These are phyloP conservation scores for Cyberlindnera xishuangbannaensis DNA, from an alignment of 805 yeast genomes.

Conservation along the genomic window DNA sequence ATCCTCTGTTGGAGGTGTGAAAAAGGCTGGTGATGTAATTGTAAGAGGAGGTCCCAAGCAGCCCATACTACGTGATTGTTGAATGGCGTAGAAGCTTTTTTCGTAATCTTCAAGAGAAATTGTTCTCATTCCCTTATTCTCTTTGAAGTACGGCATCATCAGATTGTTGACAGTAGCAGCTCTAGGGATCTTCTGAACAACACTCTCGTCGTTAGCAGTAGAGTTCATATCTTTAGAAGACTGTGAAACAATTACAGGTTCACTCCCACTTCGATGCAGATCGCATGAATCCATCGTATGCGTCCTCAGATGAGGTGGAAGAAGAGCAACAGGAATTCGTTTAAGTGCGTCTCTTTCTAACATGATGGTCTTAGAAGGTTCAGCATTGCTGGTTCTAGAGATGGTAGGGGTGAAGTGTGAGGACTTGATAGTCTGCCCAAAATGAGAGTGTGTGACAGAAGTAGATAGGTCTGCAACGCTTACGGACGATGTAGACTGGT, in stretches of 20 bases:
- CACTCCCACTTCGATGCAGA: conserved; percentile 2
- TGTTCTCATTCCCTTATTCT: conserved; percentile 13
- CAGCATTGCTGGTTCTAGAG: conserved; percentile 4
- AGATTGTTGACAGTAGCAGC: conserved; percentile 13
- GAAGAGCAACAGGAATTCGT: conserved; percentile 22
- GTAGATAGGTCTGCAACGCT: conserved; percentile 4
- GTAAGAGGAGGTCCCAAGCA: neutral
- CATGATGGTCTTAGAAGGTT: conserved; percentile 9
- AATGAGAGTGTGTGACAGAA: conserved; percentile 1
- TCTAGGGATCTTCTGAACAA: conserved; percentile 21
- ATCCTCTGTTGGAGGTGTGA: conserved; percentile 5
- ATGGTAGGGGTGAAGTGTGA: conserved; percentile 12
- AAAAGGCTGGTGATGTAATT: conserved; percentile 1
- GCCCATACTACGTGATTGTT: conserved; percentile 1
- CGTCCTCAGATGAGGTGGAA: conserved; percentile 25
- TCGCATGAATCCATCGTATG: conserved; percentile 8
- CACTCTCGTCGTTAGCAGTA: conserved; percentile 9
- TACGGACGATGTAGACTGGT: conserved; percentile 19
- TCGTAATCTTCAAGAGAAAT: conserved; percentile 22
- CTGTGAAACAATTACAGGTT: conserved; percentile 1
- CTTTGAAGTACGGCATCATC: conserved; percentile 13
- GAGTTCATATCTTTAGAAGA: conserved; percentile 9
- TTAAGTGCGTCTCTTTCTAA: conserved; percentile 24
- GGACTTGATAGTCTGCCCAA: conserved; percentile 3
- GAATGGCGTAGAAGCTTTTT: conserved; percentile 9